Evolutionary conservation across 495 filamentous ascomycete genomes (phyloP).

Genomic region (Tetracladium setigerum): DNA sequence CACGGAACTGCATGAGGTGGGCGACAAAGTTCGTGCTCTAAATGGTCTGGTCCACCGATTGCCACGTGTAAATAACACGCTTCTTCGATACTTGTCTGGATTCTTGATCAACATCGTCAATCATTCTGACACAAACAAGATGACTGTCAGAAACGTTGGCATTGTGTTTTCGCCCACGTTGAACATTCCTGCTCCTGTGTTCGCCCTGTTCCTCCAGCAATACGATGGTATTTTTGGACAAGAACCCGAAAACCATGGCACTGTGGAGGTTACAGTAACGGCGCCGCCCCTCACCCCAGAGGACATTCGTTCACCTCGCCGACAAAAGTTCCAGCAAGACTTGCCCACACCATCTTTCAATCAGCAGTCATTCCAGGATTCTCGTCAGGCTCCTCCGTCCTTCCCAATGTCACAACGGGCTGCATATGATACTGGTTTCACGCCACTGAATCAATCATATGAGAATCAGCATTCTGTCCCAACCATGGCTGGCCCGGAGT

Average conservation of each 20-base stretch:
- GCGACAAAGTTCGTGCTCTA: constrained; percentile 75
- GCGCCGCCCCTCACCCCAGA: constrained; percentile 43
- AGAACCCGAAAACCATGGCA: constrained; percentile 50
- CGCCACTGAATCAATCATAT: constrained; percentile 55
- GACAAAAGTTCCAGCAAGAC: constrained; percentile 59
- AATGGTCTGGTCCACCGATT: constrained; percentile 78
- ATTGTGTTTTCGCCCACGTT: constrained; percentile 98
- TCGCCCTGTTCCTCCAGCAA: constrained; percentile 88
- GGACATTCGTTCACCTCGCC: constrained; percentile 57
- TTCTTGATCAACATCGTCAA: constrained; percentile 87
- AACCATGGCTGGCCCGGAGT: constrained; percentile 27
- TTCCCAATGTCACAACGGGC: constrained; percentile 20
- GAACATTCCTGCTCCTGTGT: constrained; percentile 92
- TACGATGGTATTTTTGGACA: constrained; percentile 79
- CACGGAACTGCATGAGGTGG: constrained; percentile 68
- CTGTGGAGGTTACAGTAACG: constrained; percentile 36
- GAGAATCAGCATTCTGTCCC: constrained; percentile 22
- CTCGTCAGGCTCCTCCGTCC: constrained; percentile 10
- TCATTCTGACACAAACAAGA: constrained; percentile 88
- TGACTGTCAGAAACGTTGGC: constrained; percentile 95
- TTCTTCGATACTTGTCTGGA: constrained; percentile 74
- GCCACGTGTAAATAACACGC: constrained; percentile 68
- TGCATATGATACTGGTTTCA: constrained; percentile 51
- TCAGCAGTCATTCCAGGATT: constrained; percentile 46
- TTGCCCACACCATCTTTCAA: constrained; percentile 58